These are phyloP conservation scores for Blastomyces percursus DNA, from an alignment of 2,329 filamentous ascomycete genomes.

Conservation along the genomic window DNA sequence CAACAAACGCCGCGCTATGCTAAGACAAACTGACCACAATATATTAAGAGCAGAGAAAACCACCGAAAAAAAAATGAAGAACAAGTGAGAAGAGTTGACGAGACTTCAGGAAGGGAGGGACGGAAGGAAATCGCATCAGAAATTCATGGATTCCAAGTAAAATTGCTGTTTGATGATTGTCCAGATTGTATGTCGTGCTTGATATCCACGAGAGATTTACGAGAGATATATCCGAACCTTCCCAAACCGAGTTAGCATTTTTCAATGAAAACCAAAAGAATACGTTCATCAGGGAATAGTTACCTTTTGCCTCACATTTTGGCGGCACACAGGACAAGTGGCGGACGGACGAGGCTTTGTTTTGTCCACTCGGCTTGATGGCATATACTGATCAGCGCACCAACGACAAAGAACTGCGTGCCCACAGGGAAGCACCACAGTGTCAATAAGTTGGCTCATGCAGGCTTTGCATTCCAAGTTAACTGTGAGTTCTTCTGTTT, in stretches of 20 bases:
- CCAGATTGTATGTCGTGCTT: too few species aligned
- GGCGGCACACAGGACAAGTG: conserved; percentile 23
- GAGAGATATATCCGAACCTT: conserved; percentile 9
- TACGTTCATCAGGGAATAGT: not conserved
- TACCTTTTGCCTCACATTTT: conserved; percentile 21
- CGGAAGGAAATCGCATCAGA: not conserved
- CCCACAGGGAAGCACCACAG: conserved; percentile 43
- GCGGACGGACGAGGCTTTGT: conserved; percentile 14
- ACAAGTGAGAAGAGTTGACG: not conserved
- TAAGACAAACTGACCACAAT: not conserved
- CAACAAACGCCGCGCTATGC: conserved; percentile 7
- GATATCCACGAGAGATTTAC: not conserved
- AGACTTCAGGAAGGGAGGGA: not conserved
- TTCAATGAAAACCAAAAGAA: not conserved
- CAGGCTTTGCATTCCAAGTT: conserved; percentile 45
- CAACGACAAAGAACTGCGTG: conserved; percentile 46
- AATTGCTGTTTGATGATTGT: not conserved
- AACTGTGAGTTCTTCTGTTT: conserved; percentile 40
- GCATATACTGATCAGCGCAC: conserved; percentile 43
- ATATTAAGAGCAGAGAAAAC: not conserved
- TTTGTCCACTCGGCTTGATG: conserved; percentile 31
- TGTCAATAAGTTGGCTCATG: conserved; percentile 42
- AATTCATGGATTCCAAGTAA: not conserved
- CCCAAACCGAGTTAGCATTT: conserved; percentile 1
- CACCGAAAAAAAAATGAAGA: not conserved